Evolutionary conservation across 116 monocot genomes (phyloP).

Genomic region (Dioscorea cayenensis): DNA sequence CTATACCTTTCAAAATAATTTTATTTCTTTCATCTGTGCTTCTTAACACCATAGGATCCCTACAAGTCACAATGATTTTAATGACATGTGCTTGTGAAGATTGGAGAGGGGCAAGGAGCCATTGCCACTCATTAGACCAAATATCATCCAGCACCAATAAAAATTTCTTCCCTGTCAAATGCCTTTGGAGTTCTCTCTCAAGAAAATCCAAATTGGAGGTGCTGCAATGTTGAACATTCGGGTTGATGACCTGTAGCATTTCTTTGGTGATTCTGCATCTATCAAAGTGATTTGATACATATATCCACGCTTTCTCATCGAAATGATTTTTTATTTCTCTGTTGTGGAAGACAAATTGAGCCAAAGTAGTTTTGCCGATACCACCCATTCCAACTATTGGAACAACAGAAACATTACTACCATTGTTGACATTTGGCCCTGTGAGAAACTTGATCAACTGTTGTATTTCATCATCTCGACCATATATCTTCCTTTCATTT

Average conservation of each 20-base stretch:
- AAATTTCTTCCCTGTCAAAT: neutral
- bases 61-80: too few species aligned
- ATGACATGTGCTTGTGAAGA: too few species aligned
- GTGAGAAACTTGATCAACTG: too few species aligned
- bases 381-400: constrained; percentile 18
- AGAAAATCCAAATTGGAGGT: neutral
- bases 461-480: too few species aligned
- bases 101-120: too few species aligned
- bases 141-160: too few species aligned
- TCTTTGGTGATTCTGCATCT: constrained; percentile 9
- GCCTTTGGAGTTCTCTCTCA: neutral
- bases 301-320: neutral
- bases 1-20: too few species aligned
- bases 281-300: constrained; percentile 17
- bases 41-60: neutral
- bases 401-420: neutral
- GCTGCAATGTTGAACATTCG: too few species aligned
- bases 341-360: constrained; percentile 4
- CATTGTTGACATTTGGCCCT: too few species aligned
- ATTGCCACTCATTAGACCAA: too few species aligned
- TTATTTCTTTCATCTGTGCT: too few species aligned
- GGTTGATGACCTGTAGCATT: neutral
- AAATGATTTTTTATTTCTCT: neutral
- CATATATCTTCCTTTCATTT: too few species aligned
- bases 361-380: constrained; percentile 12